phyloP scores from a whole-genome alignment of 805 yeast genomes.

The Ascoidea rubescens region DNA sequence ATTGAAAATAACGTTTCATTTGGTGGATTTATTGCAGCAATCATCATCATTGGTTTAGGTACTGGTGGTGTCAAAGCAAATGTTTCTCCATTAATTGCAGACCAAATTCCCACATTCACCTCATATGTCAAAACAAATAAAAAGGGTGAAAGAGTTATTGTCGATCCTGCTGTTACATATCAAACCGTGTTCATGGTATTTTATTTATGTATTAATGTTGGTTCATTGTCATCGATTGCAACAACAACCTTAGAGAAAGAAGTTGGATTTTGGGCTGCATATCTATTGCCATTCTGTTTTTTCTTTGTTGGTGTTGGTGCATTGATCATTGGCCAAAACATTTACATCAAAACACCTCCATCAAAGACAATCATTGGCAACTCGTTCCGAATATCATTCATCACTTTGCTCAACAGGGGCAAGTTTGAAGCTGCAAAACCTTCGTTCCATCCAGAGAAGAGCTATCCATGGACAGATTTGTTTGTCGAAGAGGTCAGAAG shows the following conservation, averaged over 20 bases:
- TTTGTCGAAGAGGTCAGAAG: constrained; percentile 64
- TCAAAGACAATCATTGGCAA: constrained; percentile 45
- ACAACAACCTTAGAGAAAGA: constrained; percentile 59
- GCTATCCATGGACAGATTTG: constrained; percentile 46
- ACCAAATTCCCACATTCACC: constrained; percentile 5
- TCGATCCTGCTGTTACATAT: constrained; percentile 56
- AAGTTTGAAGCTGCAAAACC: constrained; percentile 46
- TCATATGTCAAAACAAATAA: constrained; percentile 37
- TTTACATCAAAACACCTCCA: constrained; percentile 46
- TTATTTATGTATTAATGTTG: constrained; percentile 65
- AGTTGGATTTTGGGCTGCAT: constrained; percentile 66
- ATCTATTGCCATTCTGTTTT: constrained; percentile 54
- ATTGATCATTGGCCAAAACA: constrained; percentile 36
- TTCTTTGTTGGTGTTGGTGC: constrained; percentile 45
- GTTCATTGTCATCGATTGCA: constrained; percentile 62
- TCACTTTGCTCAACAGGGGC: constrained; percentile 33
- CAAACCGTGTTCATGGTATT: constrained; percentile 67
- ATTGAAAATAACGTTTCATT: constrained; percentile 34
- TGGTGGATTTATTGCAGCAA: constrained; percentile 47
- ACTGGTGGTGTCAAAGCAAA: constrained; percentile 76
- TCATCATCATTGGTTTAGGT: constrained; percentile 55
- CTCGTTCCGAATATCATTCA: constrained; percentile 30
- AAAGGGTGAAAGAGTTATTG: constrained; percentile 53
- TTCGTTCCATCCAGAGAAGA: constrained; percentile 29
- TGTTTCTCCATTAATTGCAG: constrained; percentile 63